Evolutionary conservation across 805 yeast species (phyloP).

Genomic region (Starmerella bombi): DNA sequence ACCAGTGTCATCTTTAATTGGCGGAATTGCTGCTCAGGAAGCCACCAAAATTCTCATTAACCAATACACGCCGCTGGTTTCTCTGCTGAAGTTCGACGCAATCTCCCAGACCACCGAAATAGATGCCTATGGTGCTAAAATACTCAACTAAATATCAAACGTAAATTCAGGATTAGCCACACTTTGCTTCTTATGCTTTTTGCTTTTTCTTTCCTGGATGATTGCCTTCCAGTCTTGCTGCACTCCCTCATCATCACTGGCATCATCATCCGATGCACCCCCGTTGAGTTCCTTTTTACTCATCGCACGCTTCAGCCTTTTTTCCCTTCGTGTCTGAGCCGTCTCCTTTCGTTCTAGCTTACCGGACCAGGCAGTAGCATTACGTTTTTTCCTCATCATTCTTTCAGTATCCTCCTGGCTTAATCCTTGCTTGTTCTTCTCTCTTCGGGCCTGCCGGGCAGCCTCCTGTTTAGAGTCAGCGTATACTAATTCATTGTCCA

Average conservation of each 20-base stretch:
- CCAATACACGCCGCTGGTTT: slow-evolving; percentile 70
- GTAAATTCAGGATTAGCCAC: slow-evolving; percentile 7
- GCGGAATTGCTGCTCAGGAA: slow-evolving; percentile 82
- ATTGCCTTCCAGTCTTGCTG: slow-evolving; percentile 80
- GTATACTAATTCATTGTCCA: slow-evolving; percentile 50
- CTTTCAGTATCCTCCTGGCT: slow-evolving; percentile 19
- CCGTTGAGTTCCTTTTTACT: slow-evolving; percentile 33
- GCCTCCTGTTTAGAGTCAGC: slow-evolving; percentile 51
- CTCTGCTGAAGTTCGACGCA: slow-evolving; percentile 63
- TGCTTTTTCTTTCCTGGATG: slow-evolving; percentile 51
- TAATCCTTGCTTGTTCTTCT: slow-evolving; percentile 28
- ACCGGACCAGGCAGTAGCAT: slow-evolving; percentile 69
- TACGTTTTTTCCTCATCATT: slow-evolving; percentile 19
- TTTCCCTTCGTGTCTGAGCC: slow-evolving; percentile 51
- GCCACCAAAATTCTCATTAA: slow-evolving; percentile 57
- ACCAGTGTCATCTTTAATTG: slow-evolving; percentile 55
- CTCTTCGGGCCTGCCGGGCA: slow-evolving; percentile 45
- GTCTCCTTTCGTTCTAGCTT: slow-evolving; percentile 49
- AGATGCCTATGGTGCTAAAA: slow-evolving; percentile 15
- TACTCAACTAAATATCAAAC: slow-evolving; percentile 5
- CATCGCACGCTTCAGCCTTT: slow-evolving; percentile 49
- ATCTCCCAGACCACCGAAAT: slow-evolving; percentile 22
- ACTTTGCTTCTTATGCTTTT: slow-evolving; percentile 31
- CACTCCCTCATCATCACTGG: slow-evolving; percentile 28
- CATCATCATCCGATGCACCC: slow-evolving; percentile 26